Percentiles rank a stretch among this genome's conserved stretches.
These are phyloP conservation scores for Phaseolus lunatus DNA, from an alignment of 306 rosid species.

Conservation along the genomic window DNA sequence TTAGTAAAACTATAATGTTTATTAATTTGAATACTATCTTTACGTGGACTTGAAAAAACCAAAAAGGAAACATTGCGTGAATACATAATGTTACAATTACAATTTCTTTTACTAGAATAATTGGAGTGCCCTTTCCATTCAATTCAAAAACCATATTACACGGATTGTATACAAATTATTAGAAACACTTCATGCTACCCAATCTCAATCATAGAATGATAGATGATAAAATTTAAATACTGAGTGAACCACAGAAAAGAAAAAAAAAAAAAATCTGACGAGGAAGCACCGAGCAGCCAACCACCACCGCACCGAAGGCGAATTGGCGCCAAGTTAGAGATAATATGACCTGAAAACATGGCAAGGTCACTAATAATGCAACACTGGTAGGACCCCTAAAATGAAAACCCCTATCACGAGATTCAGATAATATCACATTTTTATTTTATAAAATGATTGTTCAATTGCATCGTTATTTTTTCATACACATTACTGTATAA, in stretches of 20 bases:
- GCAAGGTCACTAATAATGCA: slow-evolving; percentile 48
- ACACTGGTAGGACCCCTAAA: slow-evolving; percentile 26
- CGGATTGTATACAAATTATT: not conserved
- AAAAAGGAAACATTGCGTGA: slow-evolving; percentile 5
- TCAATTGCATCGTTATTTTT: not conserved
- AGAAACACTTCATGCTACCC: not conserved
- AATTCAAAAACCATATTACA: not conserved
- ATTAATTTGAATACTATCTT: not conserved
- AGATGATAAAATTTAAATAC: not conserved
- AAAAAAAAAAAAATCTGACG: not conserved
- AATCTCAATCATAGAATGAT: not conserved
- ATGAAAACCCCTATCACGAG: not conserved
- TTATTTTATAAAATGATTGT: not conserved
- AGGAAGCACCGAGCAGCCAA: slow-evolving; percentile 8
- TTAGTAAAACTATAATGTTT: not conserved
- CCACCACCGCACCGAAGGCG: slow-evolving; percentile 33
- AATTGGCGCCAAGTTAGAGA: slow-evolving; percentile 44
- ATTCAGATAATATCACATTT: not conserved
- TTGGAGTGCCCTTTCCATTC: not conserved
- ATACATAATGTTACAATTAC: not conserved
- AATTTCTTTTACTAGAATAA: not conserved
- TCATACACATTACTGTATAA: too few species aligned
- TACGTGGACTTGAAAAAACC: not conserved
- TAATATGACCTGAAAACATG: slow-evolving; percentile 24
- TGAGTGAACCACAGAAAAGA: not conserved